Evolutionary conservation across 2,329 filamentous ascomycete genomes (phyloP).

Genomic region (Pseudocercospora fuligena): DNA sequence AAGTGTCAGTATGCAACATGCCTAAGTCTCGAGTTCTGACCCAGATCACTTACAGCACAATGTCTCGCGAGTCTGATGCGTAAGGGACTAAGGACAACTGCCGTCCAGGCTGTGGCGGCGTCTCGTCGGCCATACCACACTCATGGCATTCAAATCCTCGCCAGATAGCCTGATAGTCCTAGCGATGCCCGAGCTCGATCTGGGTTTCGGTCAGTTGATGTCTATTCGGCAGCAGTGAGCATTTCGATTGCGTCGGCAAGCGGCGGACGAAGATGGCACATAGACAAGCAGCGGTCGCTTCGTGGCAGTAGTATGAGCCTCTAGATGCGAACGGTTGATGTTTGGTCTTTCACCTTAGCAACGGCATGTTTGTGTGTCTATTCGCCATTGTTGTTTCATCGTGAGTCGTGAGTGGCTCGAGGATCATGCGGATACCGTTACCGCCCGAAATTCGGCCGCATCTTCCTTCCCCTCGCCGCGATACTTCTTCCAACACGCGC

Average conservation of each 20-base stretch:
- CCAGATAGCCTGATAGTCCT: neutral
- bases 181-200: neutral
- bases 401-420: constrained; percentile 1
- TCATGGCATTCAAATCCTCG: neutral
- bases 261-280: neutral
- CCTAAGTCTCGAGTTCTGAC: neutral
- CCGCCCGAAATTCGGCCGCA: constrained; percentile 33
- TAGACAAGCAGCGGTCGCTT: neutral
- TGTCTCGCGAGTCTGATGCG: constrained; percentile 71
- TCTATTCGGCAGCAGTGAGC: neutral
- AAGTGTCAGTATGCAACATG: constrained; percentile 9
- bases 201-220: neutral
- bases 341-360: constrained; percentile 2
- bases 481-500: constrained; percentile 51
- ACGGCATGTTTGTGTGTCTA: constrained; percentile 3
- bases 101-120: constrained; percentile 36
- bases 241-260: neutral
- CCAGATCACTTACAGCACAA: constrained; percentile 71
- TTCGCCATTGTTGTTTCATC: constrained; percentile 6
- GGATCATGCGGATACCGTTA: constrained; percentile 40
- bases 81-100: constrained; percentile 77
- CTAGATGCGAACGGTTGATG: neutral
- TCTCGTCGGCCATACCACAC: constrained; percentile 39
- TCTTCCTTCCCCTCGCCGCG: constrained; percentile 50
- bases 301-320: neutral